Conservation (phyloP, 75 land plant species). For the Pinus albicaulis region DNA sequence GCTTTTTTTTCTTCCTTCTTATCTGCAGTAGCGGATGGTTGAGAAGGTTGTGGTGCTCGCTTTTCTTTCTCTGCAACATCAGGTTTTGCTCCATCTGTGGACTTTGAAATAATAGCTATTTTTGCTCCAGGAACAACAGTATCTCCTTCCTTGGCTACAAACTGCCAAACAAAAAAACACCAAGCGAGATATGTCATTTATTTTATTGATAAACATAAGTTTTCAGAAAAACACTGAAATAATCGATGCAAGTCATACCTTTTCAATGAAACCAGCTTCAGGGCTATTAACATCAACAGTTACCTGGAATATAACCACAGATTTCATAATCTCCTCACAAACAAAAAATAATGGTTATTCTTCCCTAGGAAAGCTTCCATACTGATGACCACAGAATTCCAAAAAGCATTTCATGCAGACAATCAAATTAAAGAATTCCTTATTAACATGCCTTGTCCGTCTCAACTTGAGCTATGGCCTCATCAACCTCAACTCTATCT, state of each 20-base stretch:
- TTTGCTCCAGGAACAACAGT: conserved; percentile 85
- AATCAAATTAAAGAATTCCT: neutral
- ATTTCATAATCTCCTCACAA: neutral
- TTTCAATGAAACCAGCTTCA: conserved; percentile 72
- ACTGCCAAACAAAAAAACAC: conserved; percentile 25
- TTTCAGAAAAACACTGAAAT: neutral
- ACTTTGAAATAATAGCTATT: conserved; percentile 77
- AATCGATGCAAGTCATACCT: conserved; percentile 36
- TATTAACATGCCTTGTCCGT: conserved; percentile 82
- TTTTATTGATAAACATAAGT: neutral
- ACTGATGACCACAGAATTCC: neutral
- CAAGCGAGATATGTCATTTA: neutral
- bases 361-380: neutral
- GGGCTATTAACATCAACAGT: conserved; percentile 97
- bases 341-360: neutral
- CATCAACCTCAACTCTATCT: conserved; percentile 82
- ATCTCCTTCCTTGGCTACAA: conserved; percentile 87
- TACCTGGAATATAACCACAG: conserved; percentile 45
- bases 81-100: conserved; percentile 42
- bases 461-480: conserved; percentile 95
- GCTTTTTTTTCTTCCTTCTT: conserved; percentile 14
- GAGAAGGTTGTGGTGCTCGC: conserved; percentile 21
- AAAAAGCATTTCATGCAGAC: neutral
- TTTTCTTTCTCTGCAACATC: conserved; percentile 39
- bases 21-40: conserved; percentile 26